Percentiles rank a stretch among this genome's conserved stretches.
phyloP scores from a whole-genome alignment of 2,329 filamentous ascomycete species.

The Pyrenochaeta sp. region DNA sequence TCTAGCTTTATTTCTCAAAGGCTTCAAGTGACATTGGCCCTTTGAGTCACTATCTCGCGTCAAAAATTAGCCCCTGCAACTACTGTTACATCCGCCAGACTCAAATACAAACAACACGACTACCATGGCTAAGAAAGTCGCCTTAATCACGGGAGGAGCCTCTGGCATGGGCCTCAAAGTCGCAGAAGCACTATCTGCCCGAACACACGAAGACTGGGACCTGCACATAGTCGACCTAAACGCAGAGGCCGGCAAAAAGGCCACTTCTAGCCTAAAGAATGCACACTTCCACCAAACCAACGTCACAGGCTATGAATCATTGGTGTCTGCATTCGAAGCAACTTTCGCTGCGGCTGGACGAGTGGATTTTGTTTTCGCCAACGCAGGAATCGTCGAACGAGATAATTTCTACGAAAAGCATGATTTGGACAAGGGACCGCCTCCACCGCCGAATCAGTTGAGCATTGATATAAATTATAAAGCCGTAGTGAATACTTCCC shows the following conservation, averaged over 20 bases:
- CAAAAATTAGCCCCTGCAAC: constrained; percentile 5
- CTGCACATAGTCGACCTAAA: constrained; percentile 55
- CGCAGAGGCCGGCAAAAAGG: constrained; percentile 43
- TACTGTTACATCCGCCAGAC: not conserved
- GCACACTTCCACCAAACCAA: constrained; percentile 52
- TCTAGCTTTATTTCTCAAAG: not conserved
- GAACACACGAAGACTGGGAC: constrained; percentile 44
- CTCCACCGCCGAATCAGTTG: constrained; percentile 44
- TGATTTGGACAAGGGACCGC: constrained; percentile 29
- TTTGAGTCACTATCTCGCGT: not conserved
- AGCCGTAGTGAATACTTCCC: constrained; percentile 49
- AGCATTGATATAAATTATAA: constrained; percentile 51
- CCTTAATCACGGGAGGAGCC: constrained; percentile 80
- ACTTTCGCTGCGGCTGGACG: constrained; percentile 46
- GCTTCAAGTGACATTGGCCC: not conserved
- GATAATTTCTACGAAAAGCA: constrained; percentile 53
- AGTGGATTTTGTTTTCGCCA: constrained; percentile 61
- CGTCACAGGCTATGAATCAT: constrained; percentile 47
- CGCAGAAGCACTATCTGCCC: constrained; percentile 49
- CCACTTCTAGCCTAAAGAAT: constrained; percentile 31
- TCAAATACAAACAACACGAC: not conserved
- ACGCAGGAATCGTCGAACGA: constrained; percentile 57
- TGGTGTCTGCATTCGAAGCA: constrained; percentile 49
- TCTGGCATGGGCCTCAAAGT: constrained; percentile 61
- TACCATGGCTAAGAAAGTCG: constrained; percentile 46